These are phyloP conservation scores for Hypoxylon sp. DNA, from an alignment of 2,329 filamentous ascomycete species.

Conservation along the genomic window DNA sequence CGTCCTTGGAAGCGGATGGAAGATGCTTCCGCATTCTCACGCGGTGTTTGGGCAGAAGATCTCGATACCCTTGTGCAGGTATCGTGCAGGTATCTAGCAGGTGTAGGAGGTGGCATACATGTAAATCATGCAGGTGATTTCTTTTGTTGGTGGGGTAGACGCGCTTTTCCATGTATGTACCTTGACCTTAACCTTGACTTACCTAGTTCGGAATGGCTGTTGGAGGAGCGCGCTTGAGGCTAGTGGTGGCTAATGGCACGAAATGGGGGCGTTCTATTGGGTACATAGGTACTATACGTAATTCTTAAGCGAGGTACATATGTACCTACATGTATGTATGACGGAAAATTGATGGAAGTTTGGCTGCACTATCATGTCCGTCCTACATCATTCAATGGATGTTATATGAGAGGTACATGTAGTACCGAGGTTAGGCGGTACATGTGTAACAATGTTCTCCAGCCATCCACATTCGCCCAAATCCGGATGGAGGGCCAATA, in stretches of 20 bases:
- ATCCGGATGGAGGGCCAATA: too few relatives aligned
- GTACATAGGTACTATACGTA: not conserved
- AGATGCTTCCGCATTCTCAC: slow-evolving; percentile 24
- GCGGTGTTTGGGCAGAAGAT: slow-evolving; percentile 1
- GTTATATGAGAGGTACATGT: too few relatives aligned
- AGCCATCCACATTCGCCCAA: too few relatives aligned
- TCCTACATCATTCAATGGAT: too few relatives aligned
- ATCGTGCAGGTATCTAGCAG: not conserved
- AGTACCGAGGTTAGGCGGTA: not conserved
- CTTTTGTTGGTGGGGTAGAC: slow-evolving; percentile 13
- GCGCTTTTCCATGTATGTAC: not conserved
- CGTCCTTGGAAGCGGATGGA: slow-evolving; percentile 14
- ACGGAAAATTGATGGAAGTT: slow-evolving; percentile 24
- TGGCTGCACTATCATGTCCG: not conserved
- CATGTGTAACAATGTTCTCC: not conserved
- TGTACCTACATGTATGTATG: not conserved
- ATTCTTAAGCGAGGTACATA: not conserved
- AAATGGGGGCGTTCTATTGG: not conserved
- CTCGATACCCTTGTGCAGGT: not conserved
- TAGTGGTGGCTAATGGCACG: not conserved
- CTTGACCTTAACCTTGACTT: too few relatives aligned
- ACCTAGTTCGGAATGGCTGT: not conserved
- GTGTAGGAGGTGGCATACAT: not conserved
- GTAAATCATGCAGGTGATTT: not conserved
- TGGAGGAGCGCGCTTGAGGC: not conserved